A percentile compares a stretch with the other conserved stretches of the same genome.
These are phyloP conservation scores for Boletus patriciae DNA, from an alignment of 768 basidiomycete species.

Conservation along the genomic window DNA sequence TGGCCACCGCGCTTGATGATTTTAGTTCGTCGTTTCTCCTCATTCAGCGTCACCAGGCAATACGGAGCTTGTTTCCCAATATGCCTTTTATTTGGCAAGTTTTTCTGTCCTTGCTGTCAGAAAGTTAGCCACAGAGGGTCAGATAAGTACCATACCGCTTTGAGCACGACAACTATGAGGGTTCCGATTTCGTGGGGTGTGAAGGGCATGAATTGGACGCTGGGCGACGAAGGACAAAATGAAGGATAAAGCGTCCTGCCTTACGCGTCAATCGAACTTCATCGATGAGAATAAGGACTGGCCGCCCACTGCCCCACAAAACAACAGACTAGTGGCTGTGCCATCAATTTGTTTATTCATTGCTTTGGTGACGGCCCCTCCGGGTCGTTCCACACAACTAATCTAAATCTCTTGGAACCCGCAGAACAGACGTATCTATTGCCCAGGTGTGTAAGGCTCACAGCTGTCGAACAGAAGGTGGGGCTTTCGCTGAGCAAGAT, in stretches of 20 bases:
- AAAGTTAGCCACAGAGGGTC: slow-evolving; percentile 4
- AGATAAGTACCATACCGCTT: slow-evolving; percentile 67
- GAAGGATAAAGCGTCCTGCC: slow-evolving; percentile 14
- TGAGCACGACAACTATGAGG: slow-evolving; percentile 88
- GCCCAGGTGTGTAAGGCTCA: slow-evolving; percentile 56
- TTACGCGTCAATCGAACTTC: slow-evolving; percentile 18
- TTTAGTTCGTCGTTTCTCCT: slow-evolving; percentile 84
- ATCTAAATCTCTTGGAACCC: neutral
- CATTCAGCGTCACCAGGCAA: slow-evolving; percentile 75
- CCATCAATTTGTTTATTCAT: neutral
- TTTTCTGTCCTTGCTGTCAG: slow-evolving; percentile 54
- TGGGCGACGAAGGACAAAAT: neutral
- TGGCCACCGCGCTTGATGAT: slow-evolving; percentile 97
- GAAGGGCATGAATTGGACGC: slow-evolving; percentile 48
- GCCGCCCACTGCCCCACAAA: neutral
- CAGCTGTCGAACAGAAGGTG: slow-evolving; percentile 58
- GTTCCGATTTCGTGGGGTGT: slow-evolving; percentile 83
- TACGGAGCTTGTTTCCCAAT: slow-evolving; percentile 99
- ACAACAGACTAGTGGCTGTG: slow-evolving; percentile 25
- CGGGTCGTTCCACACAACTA: neutral
- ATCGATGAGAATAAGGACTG: slow-evolving; percentile 9
- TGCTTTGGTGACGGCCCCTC: neutral
- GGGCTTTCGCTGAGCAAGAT: slow-evolving; percentile 73
- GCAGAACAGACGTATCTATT: slow-evolving; percentile 23
- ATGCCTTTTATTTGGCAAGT: slow-evolving; percentile 86